phyloP scores from a whole-genome alignment of 1,284 basidiomycete genomes.

The Moesziomyces sp. region DNA sequence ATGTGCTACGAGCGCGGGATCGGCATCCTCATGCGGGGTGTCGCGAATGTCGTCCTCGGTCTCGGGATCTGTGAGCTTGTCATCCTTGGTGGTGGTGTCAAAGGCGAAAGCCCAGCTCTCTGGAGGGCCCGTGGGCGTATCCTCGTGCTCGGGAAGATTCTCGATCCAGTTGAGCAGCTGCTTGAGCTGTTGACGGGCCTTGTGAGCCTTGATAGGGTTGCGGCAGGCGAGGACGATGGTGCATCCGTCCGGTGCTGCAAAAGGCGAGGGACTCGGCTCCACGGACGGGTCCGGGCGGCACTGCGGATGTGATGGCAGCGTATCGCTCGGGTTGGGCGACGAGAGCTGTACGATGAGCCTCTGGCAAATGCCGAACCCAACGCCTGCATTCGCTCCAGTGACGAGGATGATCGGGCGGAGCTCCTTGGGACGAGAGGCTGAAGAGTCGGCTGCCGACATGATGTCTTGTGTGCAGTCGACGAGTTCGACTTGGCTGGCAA shows the following conservation, averaged over 20 bases:
- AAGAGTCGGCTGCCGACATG: constrained; percentile 24
- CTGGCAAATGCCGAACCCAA: constrained; percentile 66
- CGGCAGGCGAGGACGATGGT: constrained; percentile 66
- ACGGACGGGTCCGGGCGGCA: constrained; percentile 11
- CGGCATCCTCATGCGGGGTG: constrained; percentile 55
- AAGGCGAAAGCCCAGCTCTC: constrained; percentile 50
- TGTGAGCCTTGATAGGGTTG: constrained; percentile 66
- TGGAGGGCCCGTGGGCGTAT: constrained; percentile 46
- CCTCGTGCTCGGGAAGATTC: constrained; percentile 56
- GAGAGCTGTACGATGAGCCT: constrained; percentile 66
- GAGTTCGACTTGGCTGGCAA: background rate
- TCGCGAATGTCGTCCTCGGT: constrained; percentile 44
- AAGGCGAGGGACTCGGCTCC: constrained; percentile 56
- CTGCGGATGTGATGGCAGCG: constrained; percentile 45
- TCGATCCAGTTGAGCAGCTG: constrained; percentile 53
- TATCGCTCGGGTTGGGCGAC: constrained; percentile 60
- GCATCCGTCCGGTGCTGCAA: constrained; percentile 63
- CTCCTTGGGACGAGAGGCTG: constrained; percentile 18
- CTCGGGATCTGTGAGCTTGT: constrained; percentile 44
- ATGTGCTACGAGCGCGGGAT: constrained; percentile 49
- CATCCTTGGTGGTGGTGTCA: constrained; percentile 35
- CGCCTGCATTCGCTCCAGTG: constrained; percentile 65
- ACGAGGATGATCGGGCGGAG: constrained; percentile 62
- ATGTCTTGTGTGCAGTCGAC: background rate
- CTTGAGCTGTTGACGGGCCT: constrained; percentile 57